Evolutionary conservation across 2,329 filamentous ascomycete genomes (phyloP), one percentile per base, ranked within the genome.

Genomic region (Alternaria novae-zelandiae): DNA sequence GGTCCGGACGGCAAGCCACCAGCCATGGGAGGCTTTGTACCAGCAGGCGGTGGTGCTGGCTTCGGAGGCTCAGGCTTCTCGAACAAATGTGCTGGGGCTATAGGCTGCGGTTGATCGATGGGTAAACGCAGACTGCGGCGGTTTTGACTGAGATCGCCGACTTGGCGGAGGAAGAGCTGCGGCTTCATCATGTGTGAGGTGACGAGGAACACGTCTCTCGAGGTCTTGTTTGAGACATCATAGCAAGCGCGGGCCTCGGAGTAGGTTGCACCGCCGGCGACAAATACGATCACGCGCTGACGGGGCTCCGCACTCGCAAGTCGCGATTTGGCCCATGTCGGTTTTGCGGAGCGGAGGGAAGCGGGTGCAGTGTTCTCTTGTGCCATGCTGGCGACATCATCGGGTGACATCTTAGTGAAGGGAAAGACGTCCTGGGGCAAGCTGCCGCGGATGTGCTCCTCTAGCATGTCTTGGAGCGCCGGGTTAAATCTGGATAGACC

Each of bases 111-210:
- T 43, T 90, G 86, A 65, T 97, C 94, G 60, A 90, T 85, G 1
- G 95, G 96, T 6, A 99, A 87, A 71, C 93, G 90, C 15, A 99
- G 86, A 49, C 89, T 86, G 56, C 91, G 87, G 74, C 90, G 90
- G 73, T 94, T 91, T 36, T 88, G 86, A 64, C 90, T 91, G 13
- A 98, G 85, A 74, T 97, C 94, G 17, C 89, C 87, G 2, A 97
- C 82, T 78, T 98, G 94, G 43, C 91, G 89, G 32, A 97, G 81
- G 78, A 94, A 99, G 20, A 96, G 85, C 45, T 88, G 84, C 0
- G 96, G 95, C 0, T 90, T 96, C 50, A 97, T 84, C 94, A 99
- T 97, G 77, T 99, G 96, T 23, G 91, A 94, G 0, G 93, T 96
- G 17, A 91, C 88, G 6, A 99, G 87, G 77, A 96, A 92, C n/a